A percentile compares a stretch with the other conserved stretches of the same genome.
These are phyloP conservation scores for Clohesyomyces aquaticus DNA, from an alignment of 495 filamentous ascomycete genomes.

Conservation along the genomic window DNA sequence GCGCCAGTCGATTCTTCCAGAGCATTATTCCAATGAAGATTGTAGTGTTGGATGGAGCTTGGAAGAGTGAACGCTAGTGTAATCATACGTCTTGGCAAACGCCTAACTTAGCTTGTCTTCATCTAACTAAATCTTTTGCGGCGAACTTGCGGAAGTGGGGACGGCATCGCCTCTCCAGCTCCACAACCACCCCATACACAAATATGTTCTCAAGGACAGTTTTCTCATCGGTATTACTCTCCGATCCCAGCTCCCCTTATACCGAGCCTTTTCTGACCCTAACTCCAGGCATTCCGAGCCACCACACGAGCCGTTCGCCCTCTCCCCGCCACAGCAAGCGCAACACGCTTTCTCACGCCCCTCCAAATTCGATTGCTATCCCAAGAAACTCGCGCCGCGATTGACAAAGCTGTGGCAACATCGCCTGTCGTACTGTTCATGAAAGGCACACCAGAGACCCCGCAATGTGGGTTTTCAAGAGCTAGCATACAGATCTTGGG, in stretches of 20 bases:
- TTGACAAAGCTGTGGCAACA: slow-evolving; percentile 82
- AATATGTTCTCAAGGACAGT: slow-evolving; percentile 37
- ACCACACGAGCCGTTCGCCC: slow-evolving; percentile 26
- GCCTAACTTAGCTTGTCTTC: slow-evolving; percentile 2
- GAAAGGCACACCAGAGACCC: slow-evolving; percentile 96
- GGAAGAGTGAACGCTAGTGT: no score
- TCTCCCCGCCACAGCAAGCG: slow-evolving; percentile 19
- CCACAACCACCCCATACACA: neutral
- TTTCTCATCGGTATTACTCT: slow-evolving; percentile 28
- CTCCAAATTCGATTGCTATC: slow-evolving; percentile 69
- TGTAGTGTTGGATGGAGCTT: no score
- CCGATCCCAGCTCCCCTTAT: neutral
- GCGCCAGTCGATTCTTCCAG: no score
- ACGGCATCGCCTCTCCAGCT: slow-evolving; percentile 6
- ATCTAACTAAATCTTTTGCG: slow-evolving; percentile 27
- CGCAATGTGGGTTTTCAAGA: slow-evolving; percentile 97
- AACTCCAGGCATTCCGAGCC: slow-evolving; percentile 33
- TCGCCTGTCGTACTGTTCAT: slow-evolving; percentile 96
- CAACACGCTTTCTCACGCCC: slow-evolving; percentile 43
- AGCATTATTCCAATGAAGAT: no score
- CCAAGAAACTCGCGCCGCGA: slow-evolving; percentile 71
- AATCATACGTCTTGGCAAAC: no score
- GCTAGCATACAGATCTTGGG: slow-evolving; percentile 94
- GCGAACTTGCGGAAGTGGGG: slow-evolving; percentile 29
- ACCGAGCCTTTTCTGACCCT: slow-evolving; percentile 2